Evolutionary conservation across 2,329 filamentous ascomycete genomes (phyloP).

Genomic region (Hymenoscyphus scutula): DNA sequence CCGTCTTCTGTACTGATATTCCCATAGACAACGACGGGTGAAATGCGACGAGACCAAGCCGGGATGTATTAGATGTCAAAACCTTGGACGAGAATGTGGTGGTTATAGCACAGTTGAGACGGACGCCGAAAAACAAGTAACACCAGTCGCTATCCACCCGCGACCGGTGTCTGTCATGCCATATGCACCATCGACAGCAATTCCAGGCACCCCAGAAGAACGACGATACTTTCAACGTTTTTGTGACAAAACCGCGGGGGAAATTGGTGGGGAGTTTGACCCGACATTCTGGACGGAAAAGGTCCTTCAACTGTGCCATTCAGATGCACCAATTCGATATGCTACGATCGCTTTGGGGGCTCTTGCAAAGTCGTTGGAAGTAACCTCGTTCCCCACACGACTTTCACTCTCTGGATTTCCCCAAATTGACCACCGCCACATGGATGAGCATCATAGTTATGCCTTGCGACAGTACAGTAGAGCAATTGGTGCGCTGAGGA

Average conservation of each 20-base stretch:
- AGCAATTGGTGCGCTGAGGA: constrained; percentile 32
- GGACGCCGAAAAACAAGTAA: constrained; percentile 28
- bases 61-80: constrained; percentile 35
- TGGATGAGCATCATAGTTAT: constrained; percentile 36
- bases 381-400: constrained; percentile 33
- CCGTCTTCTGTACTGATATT: constrained; percentile 18
- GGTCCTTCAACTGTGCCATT: constrained; percentile 35
- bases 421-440: constrained; percentile 33
- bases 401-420: constrained; percentile 35
- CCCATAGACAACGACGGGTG: constrained; percentile 34
- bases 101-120: constrained; percentile 35
- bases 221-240: constrained; percentile 36
- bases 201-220: constrained; percentile 32
- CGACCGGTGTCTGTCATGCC: constrained; percentile 33
- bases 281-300: constrained; percentile 36
- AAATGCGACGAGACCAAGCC: constrained; percentile 38
- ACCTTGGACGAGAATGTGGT: constrained; percentile 36
- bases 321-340: constrained; percentile 33
- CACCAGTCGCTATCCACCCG: constrained; percentile 33
- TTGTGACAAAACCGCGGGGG: constrained; percentile 34
- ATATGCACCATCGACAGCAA: constrained; percentile 31
- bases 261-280: constrained; percentile 34
- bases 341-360: constrained; percentile 35
- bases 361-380: constrained; percentile 33
- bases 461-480: constrained; percentile 33